These are phyloP conservation scores for Kwoniella sp. DNA, from an alignment of 768 basidiomycete species.

Conservation along the genomic window DNA sequence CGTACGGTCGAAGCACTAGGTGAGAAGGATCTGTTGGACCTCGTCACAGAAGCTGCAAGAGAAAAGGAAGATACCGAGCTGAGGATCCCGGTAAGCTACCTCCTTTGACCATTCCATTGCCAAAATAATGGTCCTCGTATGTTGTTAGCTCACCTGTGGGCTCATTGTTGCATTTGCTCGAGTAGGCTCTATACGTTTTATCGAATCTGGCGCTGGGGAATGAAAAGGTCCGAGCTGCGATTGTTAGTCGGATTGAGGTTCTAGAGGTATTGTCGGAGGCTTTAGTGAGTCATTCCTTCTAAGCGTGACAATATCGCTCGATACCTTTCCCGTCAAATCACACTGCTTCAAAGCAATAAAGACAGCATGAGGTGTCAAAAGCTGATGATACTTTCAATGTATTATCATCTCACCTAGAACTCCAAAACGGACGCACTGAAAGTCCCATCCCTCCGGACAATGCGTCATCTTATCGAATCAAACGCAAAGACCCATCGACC, in stretches of 20 bases:
- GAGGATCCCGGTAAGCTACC: constrained; percentile 30
- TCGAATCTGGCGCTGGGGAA: constrained; percentile 44
- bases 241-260: constrained; percentile 33
- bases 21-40: constrained; percentile 30
- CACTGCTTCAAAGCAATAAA: too few species aligned
- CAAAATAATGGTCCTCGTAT: too few species aligned
- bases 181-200: constrained; percentile 35
- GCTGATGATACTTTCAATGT: too few species aligned
- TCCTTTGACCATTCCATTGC: too few species aligned
- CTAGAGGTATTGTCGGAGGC: constrained; percentile 39
- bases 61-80: constrained; percentile 30
- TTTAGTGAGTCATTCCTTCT: constrained; percentile 28
- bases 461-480: constrained; percentile 43
- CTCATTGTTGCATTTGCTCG: too few species aligned
- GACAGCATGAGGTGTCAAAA: too few species aligned
- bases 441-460: constrained; percentile 31
- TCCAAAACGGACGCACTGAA: constrained; percentile 32
- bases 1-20: constrained; percentile 33
- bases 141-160: too few species aligned
- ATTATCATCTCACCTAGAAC: constrained; percentile 28
- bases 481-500: constrained; percentile 37
- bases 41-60: constrained; percentile 23
- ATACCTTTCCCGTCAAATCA: too few species aligned
- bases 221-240: constrained; percentile 29
- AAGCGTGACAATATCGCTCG: constrained; percentile 1